Conservation (phyloP, 768 basidiomycete species). For the Pleurotus giganteus region DNA sequence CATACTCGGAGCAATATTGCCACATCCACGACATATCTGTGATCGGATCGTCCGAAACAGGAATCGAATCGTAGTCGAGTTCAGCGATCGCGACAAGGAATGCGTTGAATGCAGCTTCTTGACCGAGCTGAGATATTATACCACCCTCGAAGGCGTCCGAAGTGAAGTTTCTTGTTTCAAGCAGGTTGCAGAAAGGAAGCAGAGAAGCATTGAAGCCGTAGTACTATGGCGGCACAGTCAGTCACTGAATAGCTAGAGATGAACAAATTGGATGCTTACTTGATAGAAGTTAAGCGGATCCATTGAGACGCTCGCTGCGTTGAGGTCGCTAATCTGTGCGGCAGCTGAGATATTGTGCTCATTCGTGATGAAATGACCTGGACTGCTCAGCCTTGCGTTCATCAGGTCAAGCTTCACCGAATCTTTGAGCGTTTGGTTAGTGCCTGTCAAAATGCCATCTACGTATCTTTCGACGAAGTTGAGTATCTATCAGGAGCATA, state of each 20-base stretch:
- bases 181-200: conserved; percentile 45
- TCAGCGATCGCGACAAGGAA: conserved; percentile 42
- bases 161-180: conserved; percentile 45
- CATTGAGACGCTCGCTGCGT: conserved; percentile 45
- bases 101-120: conserved; percentile 34
- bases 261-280: conserved; percentile 20
- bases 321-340: conserved; percentile 33
- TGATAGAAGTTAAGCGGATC: conserved; percentile 49
- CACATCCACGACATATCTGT: conserved; percentile 49
- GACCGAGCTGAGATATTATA: conserved; percentile 29
- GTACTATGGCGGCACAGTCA: conserved; percentile 27
- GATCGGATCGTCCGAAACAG: conserved; percentile 39
- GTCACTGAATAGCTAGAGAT: background rate
- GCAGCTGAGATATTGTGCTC: conserved; percentile 31
- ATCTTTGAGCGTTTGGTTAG: conserved; percentile 28
- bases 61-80: conserved; percentile 44
- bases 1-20: conserved; percentile 53
- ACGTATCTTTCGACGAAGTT: conserved; percentile 25
- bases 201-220: conserved; percentile 44
- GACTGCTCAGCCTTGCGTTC: conserved; percentile 40
- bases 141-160: conserved; percentile 34
- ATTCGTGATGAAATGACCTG: conserved; percentile 36
- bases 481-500: background rate
- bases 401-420: conserved; percentile 42
- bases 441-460: conserved; percentile 31